phyloP scores from a whole-genome alignment of 805 yeast genomes.

The Gaillardinia entomophila region DNA sequence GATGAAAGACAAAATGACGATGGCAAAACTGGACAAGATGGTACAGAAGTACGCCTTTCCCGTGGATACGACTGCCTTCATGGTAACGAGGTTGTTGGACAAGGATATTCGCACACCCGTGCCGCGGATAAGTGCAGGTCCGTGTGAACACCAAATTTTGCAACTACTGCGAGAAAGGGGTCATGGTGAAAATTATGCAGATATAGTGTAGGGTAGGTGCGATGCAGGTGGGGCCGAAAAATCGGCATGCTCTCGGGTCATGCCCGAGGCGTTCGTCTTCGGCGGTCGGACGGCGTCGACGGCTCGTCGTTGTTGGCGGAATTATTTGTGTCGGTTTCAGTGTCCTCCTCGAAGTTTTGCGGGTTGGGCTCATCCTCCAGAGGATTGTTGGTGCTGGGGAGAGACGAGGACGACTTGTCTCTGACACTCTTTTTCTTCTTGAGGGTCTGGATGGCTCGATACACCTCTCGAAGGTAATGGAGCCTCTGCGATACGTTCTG shows the following conservation, averaged over 20 bases:
- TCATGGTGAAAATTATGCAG: background rate
- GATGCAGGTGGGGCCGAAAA: background rate
- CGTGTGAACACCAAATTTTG: background rate
- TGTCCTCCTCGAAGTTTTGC: background rate
- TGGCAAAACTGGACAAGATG: constrained; percentile 84
- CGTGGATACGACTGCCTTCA: constrained; percentile 47
- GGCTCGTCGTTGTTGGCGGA: background rate
- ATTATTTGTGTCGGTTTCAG: background rate
- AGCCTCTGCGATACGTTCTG: constrained; percentile 19
- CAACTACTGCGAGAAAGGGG: background rate
- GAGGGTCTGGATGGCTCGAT: constrained; percentile 16
- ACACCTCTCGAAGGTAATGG: constrained; percentile 22
- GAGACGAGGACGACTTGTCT: no score
- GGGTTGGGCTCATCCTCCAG: background rate
- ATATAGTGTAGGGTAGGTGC: background rate
- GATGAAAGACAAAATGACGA: constrained; percentile 77
- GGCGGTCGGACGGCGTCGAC: constrained; percentile 2
- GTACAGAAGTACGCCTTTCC: constrained; percentile 96
- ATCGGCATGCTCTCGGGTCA: background rate
- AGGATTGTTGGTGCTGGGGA: no score
- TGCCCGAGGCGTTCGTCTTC: background rate
- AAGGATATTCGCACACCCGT: no score
- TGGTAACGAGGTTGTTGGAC: constrained; percentile 5
- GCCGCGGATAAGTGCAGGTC: background rate
- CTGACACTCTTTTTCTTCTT: constrained; percentile 10